Percentiles rank a stretch among this genome's conserved stretches.
Evolutionary conservation across 495 filamentous ascomycete species (phyloP).

Genomic region (Platismatia glauca): DNA sequence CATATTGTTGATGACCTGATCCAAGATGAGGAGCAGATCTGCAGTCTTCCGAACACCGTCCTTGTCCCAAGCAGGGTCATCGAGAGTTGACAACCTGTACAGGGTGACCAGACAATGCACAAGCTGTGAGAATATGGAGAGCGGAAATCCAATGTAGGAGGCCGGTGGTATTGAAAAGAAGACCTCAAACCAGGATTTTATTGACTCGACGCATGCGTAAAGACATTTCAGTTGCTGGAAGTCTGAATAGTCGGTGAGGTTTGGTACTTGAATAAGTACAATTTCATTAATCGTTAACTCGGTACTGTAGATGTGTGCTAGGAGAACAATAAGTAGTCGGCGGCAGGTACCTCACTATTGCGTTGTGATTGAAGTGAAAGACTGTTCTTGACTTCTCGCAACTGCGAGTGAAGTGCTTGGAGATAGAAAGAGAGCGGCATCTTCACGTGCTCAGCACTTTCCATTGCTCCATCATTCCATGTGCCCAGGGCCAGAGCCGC

Average conservation of each 20-base stretch:
- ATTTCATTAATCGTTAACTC: not conserved
- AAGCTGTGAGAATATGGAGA: not conserved
- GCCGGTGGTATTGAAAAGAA: not conserved
- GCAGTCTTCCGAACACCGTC: not conserved
- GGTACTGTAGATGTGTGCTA: too few relatives aligned
- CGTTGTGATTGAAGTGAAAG: too few relatives aligned
- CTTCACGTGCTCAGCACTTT: too few relatives aligned
- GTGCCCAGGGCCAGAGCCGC: too few relatives aligned
- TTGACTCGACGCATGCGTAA: conserved; percentile 7
- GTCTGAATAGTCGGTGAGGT: not conserved
- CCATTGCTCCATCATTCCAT: too few relatives aligned
- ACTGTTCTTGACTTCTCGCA: too few relatives aligned
- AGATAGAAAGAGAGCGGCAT: too few relatives aligned
- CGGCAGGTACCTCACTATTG: not conserved
- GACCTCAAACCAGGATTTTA: not conserved
- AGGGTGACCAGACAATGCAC: not conserved
- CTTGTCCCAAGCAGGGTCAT: not conserved
- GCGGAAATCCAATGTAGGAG: not conserved
- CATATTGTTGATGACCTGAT: not conserved
- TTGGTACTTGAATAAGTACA: not conserved
- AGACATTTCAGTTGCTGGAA: not conserved
- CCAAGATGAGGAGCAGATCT: conserved; percentile 1
- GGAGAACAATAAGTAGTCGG: not conserved
- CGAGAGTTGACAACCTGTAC: not conserved
- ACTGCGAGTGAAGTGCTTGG: too few relatives aligned